Evolutionary conservation across 352 stramenopile species (phyloP), one percentile per base, ranked within the genome.

Genomic region (Pythium brassicae): DNA sequence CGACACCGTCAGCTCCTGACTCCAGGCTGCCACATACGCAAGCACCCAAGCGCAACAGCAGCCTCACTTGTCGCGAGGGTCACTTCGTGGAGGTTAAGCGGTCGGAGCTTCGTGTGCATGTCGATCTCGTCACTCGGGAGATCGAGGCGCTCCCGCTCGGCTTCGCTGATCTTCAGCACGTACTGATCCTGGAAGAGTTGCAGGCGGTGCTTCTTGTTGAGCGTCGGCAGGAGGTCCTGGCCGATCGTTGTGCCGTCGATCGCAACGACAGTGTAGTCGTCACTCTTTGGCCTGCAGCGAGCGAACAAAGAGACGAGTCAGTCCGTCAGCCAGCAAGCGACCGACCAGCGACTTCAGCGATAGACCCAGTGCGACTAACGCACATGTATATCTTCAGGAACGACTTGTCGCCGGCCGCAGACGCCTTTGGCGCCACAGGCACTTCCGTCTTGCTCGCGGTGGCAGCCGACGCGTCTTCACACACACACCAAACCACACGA

Each of bases 381-480:
- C 54, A 94, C 85, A 95, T 88, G 71, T 85, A 92, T 42, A 95
- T 95, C 69, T 95, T 95, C 20, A 95, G 68, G 52, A 95, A 88
- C 14, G 76, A 61, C 63, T 94, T 94, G 25, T 94, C 84, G 43
- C 80, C 83, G 1, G 74, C 62, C 14, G 72, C 35, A 6, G 77
- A 60, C 22, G 78, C 55, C 51, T 89, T 89, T 8, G 68, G 62
- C 22, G 66, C 59, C 59, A 65, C 73, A 9, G 68, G 58, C 2
- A 64, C 55, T 19, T 73, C 67, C 22, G 57, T 59, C 39, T 78
- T 79, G n/a, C 45, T 63, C 15, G 43, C 44, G 8, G 43, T 25
- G 43, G 53, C 58, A 20, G 51, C 22, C 27, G 25, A 42, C 25
- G 35, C 29, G 40, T 68, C 59, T 69, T 67, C 67, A 49, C 19